Evolutionary conservation across 495 filamentous ascomycete genomes (phyloP).

Genomic region (Pyrenula aspistea): DNA sequence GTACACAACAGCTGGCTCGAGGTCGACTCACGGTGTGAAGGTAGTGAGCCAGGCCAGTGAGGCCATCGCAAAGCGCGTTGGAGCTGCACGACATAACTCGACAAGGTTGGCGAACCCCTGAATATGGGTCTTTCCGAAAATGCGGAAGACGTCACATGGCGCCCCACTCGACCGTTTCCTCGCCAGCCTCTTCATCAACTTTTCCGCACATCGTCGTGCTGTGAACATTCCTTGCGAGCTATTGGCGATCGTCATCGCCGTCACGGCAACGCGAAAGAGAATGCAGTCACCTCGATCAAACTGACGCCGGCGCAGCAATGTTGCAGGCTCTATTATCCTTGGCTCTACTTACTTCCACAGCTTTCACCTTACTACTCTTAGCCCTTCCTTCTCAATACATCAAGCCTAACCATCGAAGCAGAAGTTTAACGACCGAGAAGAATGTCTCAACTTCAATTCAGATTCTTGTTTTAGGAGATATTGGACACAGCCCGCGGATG

Average conservation of each 20-base stretch:
- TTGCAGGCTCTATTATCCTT: slow-evolving; percentile 28
- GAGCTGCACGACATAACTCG: neutral
- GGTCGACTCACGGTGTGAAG: no score
- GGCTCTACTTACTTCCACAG: slow-evolving; percentile 36
- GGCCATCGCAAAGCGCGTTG: neutral
- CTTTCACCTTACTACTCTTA: slow-evolving; percentile 35
- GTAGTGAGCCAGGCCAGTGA: neutral
- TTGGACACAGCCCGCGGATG: slow-evolving; percentile 94
- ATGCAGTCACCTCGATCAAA: no score
- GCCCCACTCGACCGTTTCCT: neutral
- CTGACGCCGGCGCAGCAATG: slow-evolving; percentile 21
- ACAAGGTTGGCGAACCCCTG: neutral
- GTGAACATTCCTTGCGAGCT: no score
- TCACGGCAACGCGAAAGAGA: neutral
- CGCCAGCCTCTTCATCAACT: neutral
- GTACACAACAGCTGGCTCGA: no score
- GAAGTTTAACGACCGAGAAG: slow-evolving; percentile 4
- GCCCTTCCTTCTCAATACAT: slow-evolving; percentile 39
- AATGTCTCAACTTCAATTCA: slow-evolving; percentile 44
- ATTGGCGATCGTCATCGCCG: neutral
- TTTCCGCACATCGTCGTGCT: no score
- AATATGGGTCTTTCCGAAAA: neutral
- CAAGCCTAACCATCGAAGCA: slow-evolving; percentile 1
- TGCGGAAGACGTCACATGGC: neutral
- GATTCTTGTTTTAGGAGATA: slow-evolving; percentile 94